phyloP scores from a whole-genome alignment of 768 basidiomycete species.

The Kwoniella bestiolae region DNA sequence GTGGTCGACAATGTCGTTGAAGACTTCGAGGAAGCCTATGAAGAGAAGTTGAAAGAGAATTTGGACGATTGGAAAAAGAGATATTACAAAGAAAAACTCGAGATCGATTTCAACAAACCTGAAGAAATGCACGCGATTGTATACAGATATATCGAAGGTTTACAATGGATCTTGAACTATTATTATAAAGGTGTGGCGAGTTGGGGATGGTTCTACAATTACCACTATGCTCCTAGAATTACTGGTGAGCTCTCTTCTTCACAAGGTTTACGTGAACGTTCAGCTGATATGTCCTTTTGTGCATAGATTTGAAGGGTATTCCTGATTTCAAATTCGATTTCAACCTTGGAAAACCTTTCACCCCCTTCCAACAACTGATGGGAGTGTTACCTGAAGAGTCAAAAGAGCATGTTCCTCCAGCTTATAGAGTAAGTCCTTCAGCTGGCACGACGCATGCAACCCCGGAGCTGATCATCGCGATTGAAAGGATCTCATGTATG shows the following conservation, averaged over 20 bases:
- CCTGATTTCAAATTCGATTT: slow-evolving; percentile 84
- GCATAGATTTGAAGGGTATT: slow-evolving; percentile 66
- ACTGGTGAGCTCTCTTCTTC: slow-evolving; percentile 67
- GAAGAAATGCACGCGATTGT: slow-evolving; percentile 71
- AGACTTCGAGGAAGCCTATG: slow-evolving; percentile 76
- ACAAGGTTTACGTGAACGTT: too few relatives aligned
- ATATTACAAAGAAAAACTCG: slow-evolving; percentile 90
- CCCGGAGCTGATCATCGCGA: not conserved
- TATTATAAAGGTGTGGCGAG: slow-evolving; percentile 97
- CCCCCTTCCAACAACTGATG: slow-evolving; percentile 95
- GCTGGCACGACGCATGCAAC: too few relatives aligned
- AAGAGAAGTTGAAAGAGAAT: slow-evolving; percentile 73
- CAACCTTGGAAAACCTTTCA: slow-evolving; percentile 84
- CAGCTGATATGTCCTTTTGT: slow-evolving; percentile 18
- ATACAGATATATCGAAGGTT: slow-evolving; percentile 84
- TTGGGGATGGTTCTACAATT: slow-evolving; percentile 99
- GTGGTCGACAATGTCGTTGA: slow-evolving; percentile 68
- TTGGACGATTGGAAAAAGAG: slow-evolving; percentile 89
- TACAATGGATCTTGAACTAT: slow-evolving; percentile 99
- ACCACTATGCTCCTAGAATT: slow-evolving; percentile 95
- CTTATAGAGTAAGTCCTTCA: slow-evolving; percentile 69
- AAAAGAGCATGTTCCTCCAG: slow-evolving; percentile 81
- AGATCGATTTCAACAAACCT: slow-evolving; percentile 71
- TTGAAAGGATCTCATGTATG: slow-evolving; percentile 87
- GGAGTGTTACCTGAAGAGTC: slow-evolving; percentile 93